Base-by-base conservation (phyloP, 2,329 filamentous ascomycete species). In the Alternaria sp. region DNA sequence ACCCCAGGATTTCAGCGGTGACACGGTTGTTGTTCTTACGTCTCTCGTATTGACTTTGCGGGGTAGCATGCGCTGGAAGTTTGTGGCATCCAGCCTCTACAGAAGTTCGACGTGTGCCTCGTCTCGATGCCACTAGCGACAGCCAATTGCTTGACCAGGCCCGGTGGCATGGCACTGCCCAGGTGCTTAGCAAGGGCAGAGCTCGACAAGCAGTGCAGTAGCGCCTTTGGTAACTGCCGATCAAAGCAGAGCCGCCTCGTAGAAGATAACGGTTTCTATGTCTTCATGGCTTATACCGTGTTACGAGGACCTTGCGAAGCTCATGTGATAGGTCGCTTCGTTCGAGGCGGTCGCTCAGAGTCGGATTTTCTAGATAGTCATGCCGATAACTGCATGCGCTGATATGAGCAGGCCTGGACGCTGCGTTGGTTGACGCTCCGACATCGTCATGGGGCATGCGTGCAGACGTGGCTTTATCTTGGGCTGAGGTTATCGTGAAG, bases 401-500 rank as follows among this genome's bases (percentile, higher is more conserved):
- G 57, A 60, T 54, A 61, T 59, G 51, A 51, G n/a, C 30, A 51
- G 54, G 25, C 28, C 28, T 57, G 26, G 55, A 32, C 30, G 13
- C 40, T 36, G 19, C 17, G 28, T 25, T 47, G 12, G 36, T 45
- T 21, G n/a, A 26, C 32, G 52, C 57, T 54, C 68, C 64, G 59
- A 65, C 60, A 66, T 62, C 64, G 66, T 69, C 61, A 62, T 64
- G 55, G 43, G 58, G 36, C 19, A 54, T 54, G 59, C 50, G 52
- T 40, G 57, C 63, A 67, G 59, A 65, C 66, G 66, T 69, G 59
- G 70, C 68, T 68, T 67, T 73, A 72, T 72, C 69, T 59, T 69
- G 51, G 56, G 54, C 57, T 43, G 47, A 56, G 58, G 66, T 62
- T 67, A 68, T 65, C 58, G 64, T 57, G 61, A 68, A 65, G 67